These are phyloP conservation scores for Decorospora gaudefroyi DNA, from an alignment of 2,329 filamentous ascomycete genomes.

Conservation along the genomic window DNA sequence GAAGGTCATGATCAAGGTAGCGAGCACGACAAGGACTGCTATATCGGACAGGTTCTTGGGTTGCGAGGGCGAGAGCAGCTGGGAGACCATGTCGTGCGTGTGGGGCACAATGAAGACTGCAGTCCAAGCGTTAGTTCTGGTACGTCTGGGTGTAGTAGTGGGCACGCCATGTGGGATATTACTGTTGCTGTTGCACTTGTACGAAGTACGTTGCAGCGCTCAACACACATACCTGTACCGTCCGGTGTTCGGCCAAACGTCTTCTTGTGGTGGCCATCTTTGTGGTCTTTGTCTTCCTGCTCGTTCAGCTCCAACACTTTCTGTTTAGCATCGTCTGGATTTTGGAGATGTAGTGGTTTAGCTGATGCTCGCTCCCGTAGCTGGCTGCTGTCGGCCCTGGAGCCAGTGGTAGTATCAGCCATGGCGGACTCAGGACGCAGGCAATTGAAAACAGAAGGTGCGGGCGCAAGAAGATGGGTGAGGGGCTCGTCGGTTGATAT, in stretches of 20 bases:
- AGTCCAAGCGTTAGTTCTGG: slow-evolving; percentile 21
- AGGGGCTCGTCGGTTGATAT: slow-evolving; percentile 27
- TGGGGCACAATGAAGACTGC: slow-evolving; percentile 92
- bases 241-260: slow-evolving; percentile 90
- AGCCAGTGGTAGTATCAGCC: slow-evolving; percentile 28
- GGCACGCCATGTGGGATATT: neutral
- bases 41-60: slow-evolving; percentile 93
- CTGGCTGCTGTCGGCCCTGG: slow-evolving; percentile 36
- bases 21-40: slow-evolving; percentile 77
- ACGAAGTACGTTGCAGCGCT: slow-evolving; percentile 3
- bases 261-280: slow-evolving; percentile 60
- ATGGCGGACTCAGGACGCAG: slow-evolving; percentile 27
- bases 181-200: neutral
- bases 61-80: slow-evolving; percentile 89
- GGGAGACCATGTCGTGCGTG: slow-evolving; percentile 98
- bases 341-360: slow-evolving; percentile 37
- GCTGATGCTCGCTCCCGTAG: slow-evolving; percentile 38
- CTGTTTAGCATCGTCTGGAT: slow-evolving; percentile 49
- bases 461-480: slow-evolving; percentile 17
- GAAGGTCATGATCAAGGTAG: slow-evolving; percentile 71
- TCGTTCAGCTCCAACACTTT: slow-evolving; percentile 57
- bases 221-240: slow-evolving; percentile 84
- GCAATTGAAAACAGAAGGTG: slow-evolving; percentile 23
- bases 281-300: slow-evolving; percentile 53
- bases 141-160: neutral